A percentile compares a stretch with the other conserved stretches of the same genome.
Evolutionary conservation across 148 eudicot species (phyloP).

Genomic region (Chenopodium formosanum): DNA sequence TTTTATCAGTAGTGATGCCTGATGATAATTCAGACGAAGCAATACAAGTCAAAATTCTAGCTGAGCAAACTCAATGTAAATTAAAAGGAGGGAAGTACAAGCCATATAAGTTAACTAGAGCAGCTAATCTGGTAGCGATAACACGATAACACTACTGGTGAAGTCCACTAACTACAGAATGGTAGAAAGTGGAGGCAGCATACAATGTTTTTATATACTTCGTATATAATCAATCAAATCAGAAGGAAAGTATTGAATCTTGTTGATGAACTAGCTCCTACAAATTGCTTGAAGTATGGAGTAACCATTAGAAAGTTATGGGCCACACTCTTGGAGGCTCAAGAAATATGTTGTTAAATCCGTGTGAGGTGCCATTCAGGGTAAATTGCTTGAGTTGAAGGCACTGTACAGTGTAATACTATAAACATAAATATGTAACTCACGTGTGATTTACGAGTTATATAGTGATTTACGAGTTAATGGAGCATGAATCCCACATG

Average conservation of each 20-base stretch:
- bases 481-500: background rate
- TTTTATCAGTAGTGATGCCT: too few species aligned
- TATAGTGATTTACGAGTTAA: background rate
- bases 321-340: background rate
- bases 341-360: background rate
- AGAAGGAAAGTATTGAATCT: background rate
- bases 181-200: background rate
- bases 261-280: background rate
- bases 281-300: background rate
- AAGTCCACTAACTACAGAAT: too few species aligned
- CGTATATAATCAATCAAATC: background rate
- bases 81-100: constrained; percentile 1
- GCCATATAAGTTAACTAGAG: background rate
- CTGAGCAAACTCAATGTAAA: background rate
- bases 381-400: background rate
- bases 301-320: background rate
- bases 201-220: background rate
- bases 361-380: background rate
- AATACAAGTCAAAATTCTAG: background rate
- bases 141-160: too few species aligned
- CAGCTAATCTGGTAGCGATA: too few species aligned
- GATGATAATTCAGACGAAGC: background rate
- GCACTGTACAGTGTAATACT: background rate
- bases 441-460: background rate
- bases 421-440: too few species aligned